phyloP scores from a whole-genome alignment of 805 yeast species.

The Limtongia smithiae region DNA sequence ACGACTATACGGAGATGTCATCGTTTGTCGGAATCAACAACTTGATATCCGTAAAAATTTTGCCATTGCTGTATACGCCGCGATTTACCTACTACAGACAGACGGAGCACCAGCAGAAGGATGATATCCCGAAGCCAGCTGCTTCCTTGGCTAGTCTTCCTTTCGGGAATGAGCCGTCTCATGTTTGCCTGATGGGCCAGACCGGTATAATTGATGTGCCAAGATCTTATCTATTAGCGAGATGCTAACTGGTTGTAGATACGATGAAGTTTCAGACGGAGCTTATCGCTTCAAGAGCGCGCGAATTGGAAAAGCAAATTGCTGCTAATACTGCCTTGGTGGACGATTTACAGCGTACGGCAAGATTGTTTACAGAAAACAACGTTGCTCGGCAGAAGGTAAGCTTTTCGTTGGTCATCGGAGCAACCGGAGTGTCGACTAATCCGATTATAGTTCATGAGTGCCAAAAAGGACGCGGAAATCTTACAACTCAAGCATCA shows the following conservation, averaged over 20 bases:
- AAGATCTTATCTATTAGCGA: background rate
- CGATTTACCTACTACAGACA: conserved; percentile 66
- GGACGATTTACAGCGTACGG: conserved; percentile 10
- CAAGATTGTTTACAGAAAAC: conserved; percentile 16
- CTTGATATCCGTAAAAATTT: conserved; percentile 44
- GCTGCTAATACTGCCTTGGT: conserved; percentile 19
- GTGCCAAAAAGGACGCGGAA: conserved; percentile 15
- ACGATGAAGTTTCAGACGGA: conserved; percentile 55
- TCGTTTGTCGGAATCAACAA: conserved; percentile 27
- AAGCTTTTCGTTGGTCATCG: background rate
- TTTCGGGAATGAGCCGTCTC: conserved; percentile 55
- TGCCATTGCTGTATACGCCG: conserved; percentile 66
- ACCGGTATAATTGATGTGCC: conserved; percentile 10
- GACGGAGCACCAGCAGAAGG: conserved; percentile 44
- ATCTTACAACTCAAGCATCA: conserved; percentile 13
- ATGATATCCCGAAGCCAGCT: conserved; percentile 27
- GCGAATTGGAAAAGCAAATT: conserved; percentile 43
- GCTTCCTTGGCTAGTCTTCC: conserved; percentile 39
- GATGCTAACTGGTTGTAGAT: conserved; percentile 30
- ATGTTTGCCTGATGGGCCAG: conserved; percentile 51
- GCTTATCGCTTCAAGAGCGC: conserved; percentile 43
- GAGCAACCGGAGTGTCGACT: background rate
- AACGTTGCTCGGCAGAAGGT: conserved; percentile 11
- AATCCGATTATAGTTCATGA: conserved; percentile 4
- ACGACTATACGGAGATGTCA: conserved; percentile 70